Conservation (phyloP, 495 filamentous ascomycete genomes). For the Aspergillus ostianus region DNA sequence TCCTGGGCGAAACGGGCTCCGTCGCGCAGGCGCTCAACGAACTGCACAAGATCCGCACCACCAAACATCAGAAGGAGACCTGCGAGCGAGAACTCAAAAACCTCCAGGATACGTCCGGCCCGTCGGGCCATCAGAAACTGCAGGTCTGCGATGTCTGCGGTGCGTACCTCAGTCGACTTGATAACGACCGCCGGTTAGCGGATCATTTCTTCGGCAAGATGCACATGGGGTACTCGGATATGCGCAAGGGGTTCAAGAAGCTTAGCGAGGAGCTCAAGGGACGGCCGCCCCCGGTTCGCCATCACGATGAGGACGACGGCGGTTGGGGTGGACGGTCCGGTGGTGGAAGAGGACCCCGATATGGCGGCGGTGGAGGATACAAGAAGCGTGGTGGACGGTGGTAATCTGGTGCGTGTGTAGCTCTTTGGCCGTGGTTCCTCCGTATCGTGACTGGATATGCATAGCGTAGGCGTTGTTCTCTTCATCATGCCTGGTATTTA, state of each 20-base stretch:
- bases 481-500: conserved; percentile 19
- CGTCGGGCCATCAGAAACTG: conserved; percentile 92
- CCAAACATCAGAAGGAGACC: conserved; percentile 78
- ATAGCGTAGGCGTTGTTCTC: conserved; percentile 50
- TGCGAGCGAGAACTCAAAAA: conserved; percentile 87
- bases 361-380: conserved; percentile 40
- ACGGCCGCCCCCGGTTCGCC: conserved; percentile 58
- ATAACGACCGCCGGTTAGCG: conserved; percentile 90
- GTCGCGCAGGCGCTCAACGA: conserved; percentile 82
- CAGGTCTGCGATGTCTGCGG: conserved; percentile 99
- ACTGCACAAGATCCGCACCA: conserved; percentile 75
- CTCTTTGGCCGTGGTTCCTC: conserved; percentile 12
- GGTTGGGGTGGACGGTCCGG: conserved; percentile 53
- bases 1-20: conserved; percentile 77
- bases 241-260: conserved; percentile 87
- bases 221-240: conserved; percentile 97
- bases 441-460: conserved; percentile 31
- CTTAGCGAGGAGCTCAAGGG: conserved; percentile 82
- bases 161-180: conserved; percentile 84
- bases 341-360: conserved; percentile 33
- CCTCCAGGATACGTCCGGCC: conserved; percentile 87
- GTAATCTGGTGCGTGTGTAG: conserved; percentile 17
- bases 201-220: conserved; percentile 99
- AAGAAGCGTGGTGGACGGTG: conserved; percentile 43
- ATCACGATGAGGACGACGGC: conserved; percentile 51